Conservation (phyloP, 495 filamentous ascomycete species). For the Parathielavia appendiculata region DNA sequence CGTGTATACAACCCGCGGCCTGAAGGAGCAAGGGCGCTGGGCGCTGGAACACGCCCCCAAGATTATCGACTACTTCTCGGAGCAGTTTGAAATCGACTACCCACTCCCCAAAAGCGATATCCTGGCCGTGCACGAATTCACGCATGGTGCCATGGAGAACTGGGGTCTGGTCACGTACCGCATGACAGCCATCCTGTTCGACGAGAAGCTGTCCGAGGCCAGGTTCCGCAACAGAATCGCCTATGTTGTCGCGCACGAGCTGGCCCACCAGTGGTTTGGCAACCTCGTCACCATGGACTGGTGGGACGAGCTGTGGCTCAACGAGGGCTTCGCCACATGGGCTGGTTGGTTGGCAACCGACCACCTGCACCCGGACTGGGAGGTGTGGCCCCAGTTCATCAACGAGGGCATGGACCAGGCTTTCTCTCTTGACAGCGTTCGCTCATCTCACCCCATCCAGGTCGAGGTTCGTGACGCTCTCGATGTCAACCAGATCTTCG, state of each 20-base stretch:
- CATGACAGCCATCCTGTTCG: constrained; percentile 86
- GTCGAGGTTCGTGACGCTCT: constrained; percentile 84
- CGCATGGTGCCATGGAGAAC: constrained; percentile 61
- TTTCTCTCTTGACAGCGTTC: constrained; percentile 79
- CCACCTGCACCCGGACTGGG: constrained; percentile 89
- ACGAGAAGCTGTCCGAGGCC: constrained; percentile 83
- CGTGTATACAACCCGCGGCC: constrained; percentile 87
- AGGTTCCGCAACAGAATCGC: constrained; percentile 85
- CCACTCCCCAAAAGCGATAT: constrained; percentile 93
- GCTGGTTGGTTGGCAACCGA: constrained; percentile 92
- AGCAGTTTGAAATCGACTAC: constrained; percentile 91
- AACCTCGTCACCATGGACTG: constrained; percentile 87
- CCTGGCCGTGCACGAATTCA: constrained; percentile 93
- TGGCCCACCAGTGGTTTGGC: constrained; percentile 98
- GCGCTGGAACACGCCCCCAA: constrained; percentile 81
- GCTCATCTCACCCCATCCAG: constrained; percentile 90
- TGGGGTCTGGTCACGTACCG: constrained; percentile 97
- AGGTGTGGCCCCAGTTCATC: constrained; percentile 93
- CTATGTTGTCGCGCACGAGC: constrained; percentile 90
- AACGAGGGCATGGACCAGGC: constrained; percentile 88
- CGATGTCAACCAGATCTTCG: constrained; percentile 95
- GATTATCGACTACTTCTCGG: constrained; percentile 91
- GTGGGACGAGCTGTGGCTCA: constrained; percentile 97
- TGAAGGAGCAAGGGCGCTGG: constrained; percentile 81
- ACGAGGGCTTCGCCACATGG: constrained; percentile 97